Conservation (phyloP, 2,329 filamentous ascomycete genomes). For the Botryotinia globosa region DNA sequence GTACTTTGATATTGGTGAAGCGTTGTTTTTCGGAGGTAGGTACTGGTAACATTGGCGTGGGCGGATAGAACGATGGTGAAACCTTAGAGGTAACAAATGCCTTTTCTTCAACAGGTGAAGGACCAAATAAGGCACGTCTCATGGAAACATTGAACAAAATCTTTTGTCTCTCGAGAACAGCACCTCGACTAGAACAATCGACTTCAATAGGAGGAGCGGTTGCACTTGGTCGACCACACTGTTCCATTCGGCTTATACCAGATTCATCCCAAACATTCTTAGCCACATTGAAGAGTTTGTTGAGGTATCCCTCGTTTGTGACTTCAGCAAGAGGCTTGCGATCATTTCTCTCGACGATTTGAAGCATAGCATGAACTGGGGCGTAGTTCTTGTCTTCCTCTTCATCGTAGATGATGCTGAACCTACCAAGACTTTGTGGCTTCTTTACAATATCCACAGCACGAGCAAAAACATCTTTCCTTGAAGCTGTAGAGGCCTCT, state of each 20-base stretch:
- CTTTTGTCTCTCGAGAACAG: slow-evolving; percentile 64
- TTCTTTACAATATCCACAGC: slow-evolving; percentile 59
- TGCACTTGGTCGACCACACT: slow-evolving; percentile 73
- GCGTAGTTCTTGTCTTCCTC: slow-evolving; percentile 59
- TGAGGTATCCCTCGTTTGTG: slow-evolving; percentile 69
- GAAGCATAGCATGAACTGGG: slow-evolving; percentile 75
- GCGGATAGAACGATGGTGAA: slow-evolving; percentile 62
- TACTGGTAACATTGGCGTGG: slow-evolving; percentile 64
- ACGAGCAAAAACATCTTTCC: slow-evolving; percentile 69
- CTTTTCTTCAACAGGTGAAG: slow-evolving; percentile 63
- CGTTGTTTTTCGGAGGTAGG: slow-evolving; percentile 79
- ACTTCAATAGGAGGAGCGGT: slow-evolving; percentile 85
- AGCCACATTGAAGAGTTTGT: slow-evolving; percentile 76
- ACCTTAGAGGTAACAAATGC: slow-evolving; percentile 72
- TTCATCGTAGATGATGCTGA: slow-evolving; percentile 70
- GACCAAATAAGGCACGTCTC: slow-evolving; percentile 72
- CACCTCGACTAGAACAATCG: slow-evolving; percentile 65
- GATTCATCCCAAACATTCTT: slow-evolving; percentile 61
- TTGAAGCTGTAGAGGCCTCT: slow-evolving; percentile 69
- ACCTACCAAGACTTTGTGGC: slow-evolving; percentile 58
- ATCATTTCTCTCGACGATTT: slow-evolving; percentile 70
- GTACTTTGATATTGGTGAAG: slow-evolving; percentile 88
- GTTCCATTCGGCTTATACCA: slow-evolving; percentile 75
- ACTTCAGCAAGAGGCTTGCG: slow-evolving; percentile 66
- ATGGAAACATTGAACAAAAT: slow-evolving; percentile 76